Base-by-base conservation (phyloP, 768 basidiomycete genomes). In the Trametes villosa region DNA sequence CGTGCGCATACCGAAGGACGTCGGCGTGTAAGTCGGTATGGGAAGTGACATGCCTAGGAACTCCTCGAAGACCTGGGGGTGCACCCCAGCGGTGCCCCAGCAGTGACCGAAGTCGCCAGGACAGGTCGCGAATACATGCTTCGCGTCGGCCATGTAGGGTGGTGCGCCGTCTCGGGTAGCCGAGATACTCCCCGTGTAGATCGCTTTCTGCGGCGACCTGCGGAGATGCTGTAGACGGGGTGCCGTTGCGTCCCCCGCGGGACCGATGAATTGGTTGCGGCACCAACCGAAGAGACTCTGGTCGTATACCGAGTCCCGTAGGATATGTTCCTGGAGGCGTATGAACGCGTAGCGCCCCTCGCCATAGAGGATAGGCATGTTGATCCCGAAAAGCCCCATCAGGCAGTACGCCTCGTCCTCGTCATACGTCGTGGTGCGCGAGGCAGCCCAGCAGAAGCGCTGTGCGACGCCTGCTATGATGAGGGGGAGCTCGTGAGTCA, bases 331-430 rank as follows among this genome's bases (percentile, higher is more conserved):
- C 36, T 38, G 36, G 36, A 38, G 36, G 13, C 36, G 36, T 38
- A 38, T 12, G 36, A 13, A 13, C 4, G 36, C 36, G 11, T 38
- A 5, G 11, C 5, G 15, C 36, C 50, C 50, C 33, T 52, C 50
- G 20, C 50, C 50, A 22, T 52, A 52, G n/a, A 36, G n/a, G 12
- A 33, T 38, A 30, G 33, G 50, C 50, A 52, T 52, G 50, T 36
- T 12, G 50, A 40, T 26, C 33, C 20, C n/a, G n/a, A 52, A 40
- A 20, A 52, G 8, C 22, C 50, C 50, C 33, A 52, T 52, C n/a
- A 52, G n/a, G 33, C 27, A 52, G 24, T 52, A 52, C 11, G 50
- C 50, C 22, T 36, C 33, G 22, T 52, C 50, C 20, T 52, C 50
- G n/a, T 22, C 50, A 12, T 20, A 12, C 20, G 50, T 52, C 5